Evolutionary conservation across 139 green algal genomes (phyloP).

Genomic region (Asterochloris erici): DNA sequence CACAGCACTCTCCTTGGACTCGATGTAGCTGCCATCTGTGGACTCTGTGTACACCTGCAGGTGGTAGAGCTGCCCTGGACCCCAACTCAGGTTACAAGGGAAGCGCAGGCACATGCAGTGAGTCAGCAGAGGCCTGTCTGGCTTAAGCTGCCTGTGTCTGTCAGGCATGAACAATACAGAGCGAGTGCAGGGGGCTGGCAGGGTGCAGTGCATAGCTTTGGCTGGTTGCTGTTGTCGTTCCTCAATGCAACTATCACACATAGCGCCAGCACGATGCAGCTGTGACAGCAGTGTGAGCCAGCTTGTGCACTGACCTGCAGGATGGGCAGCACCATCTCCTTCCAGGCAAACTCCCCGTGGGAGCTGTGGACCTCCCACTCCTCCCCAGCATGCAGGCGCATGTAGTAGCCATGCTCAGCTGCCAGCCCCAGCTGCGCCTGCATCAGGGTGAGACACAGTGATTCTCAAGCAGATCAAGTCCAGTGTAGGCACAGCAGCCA

Average conservation of each 20-base stretch:
- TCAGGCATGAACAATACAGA: no score
- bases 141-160: no score
- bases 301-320: constrained; percentile 40
- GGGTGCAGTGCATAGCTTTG: no score
- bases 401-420: constrained; percentile 94
- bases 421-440: constrained; percentile 76
- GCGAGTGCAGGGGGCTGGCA: no score
- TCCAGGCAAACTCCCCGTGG: constrained; percentile 66
- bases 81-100: background rate
- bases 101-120: no score
- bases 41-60: constrained; percentile 82
- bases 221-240: no score
- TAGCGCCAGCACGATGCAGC: background rate
- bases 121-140: no score
- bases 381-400: constrained; percentile 23
- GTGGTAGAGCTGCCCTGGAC: background rate
- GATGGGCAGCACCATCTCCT: constrained; percentile 76
- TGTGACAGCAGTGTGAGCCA: background rate
- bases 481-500: no score
- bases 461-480: no score
- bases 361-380: constrained; percentile 34
- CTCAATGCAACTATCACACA: no score
- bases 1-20: constrained; percentile 87
- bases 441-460: background rate
- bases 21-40: constrained; percentile 92